Conservation (phyloP, 129 eudicot species). For the Centaurea solstitialis region DNA sequence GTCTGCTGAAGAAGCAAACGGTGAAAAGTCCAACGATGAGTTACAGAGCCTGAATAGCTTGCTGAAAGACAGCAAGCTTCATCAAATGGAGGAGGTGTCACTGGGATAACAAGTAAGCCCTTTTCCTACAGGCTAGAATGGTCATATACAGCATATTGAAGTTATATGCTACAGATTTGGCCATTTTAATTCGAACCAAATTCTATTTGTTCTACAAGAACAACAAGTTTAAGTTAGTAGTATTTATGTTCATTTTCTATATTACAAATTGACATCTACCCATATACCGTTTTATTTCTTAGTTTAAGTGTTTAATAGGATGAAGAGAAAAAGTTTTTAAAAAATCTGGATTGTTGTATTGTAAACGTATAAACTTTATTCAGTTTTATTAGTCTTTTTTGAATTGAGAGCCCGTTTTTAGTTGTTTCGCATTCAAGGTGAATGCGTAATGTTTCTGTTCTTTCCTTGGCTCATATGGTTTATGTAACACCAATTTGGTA, state of each 20-base stretch:
- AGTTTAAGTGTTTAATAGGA: not conserved
- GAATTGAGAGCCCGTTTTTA: not conserved
- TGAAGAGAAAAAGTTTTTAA: not conserved
- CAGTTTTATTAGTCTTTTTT: not conserved
- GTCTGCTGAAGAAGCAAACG: slow-evolving; percentile 40
- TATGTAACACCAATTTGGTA: not conserved
- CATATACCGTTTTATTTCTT: not conserved
- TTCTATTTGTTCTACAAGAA: slow-evolving; percentile 9
- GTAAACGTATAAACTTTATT: not conserved
- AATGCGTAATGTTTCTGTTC: not conserved
- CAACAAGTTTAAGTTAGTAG: not conserved
- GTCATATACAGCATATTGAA: not conserved
- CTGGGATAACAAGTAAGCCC: slow-evolving; percentile 5
- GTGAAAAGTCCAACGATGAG: slow-evolving; percentile 36
- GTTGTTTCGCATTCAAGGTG: not conserved
- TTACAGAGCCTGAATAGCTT: slow-evolving; percentile 23
- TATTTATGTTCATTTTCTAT: not conserved
- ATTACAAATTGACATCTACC: not conserved
- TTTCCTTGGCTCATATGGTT: not conserved
- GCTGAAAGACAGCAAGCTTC: slow-evolving; percentile 34
- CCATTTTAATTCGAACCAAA: not conserved
- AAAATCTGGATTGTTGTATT: not conserved
- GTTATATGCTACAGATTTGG: not conserved
- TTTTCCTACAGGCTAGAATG: not conserved
- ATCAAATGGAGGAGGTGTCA: slow-evolving; percentile 39